Evolutionary conservation across 208 protist genomes (phyloP).

Genomic region (Trypanosoma congolense): DNA sequence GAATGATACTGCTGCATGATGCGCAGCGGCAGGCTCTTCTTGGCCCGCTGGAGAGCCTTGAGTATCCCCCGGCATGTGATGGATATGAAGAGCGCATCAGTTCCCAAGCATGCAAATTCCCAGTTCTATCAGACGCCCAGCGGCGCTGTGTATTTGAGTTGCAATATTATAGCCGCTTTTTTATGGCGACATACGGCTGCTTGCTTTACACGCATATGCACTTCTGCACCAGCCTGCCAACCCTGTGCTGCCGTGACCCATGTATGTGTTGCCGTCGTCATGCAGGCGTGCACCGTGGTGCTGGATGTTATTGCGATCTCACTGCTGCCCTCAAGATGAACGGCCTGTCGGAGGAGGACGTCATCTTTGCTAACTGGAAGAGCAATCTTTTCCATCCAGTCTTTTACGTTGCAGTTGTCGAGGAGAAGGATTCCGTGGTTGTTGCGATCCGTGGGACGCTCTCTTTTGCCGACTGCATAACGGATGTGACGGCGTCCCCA

Average conservation of each 20-base stretch:
- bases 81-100: conserved; percentile 33
- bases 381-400: conserved; percentile 71
- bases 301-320: conserved; percentile 55
- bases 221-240: conserved; percentile 45
- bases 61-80: conserved; percentile 23
- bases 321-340: conserved; percentile 60
- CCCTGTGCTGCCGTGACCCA: conserved; percentile 57
- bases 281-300: conserved; percentile 38
- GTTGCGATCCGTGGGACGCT: conserved; percentile 86
- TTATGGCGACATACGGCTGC: conserved; percentile 74
- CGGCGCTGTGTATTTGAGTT: conserved; percentile 35
- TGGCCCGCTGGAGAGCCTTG: conserved; percentile 20
- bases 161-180: conserved; percentile 65
- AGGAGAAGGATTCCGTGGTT: conserved; percentile 45
- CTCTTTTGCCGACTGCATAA: conserved; percentile 79
- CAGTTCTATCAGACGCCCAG: conserved; percentile 33
- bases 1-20: conserved; percentile 74
- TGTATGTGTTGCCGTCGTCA: conserved; percentile 59
- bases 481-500: conserved; percentile 65
- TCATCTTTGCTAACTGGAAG: conserved; percentile 66
- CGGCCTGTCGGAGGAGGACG: conserved; percentile 44
- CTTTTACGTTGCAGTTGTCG: conserved; percentile 72
- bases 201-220: conserved; percentile 66
- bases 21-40: conserved; percentile 45
- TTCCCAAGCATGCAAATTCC: conserved; percentile 44